phyloP scores from a whole-genome alignment of 2,329 filamentous ascomycete species.

The Fusarium verticillioides region DNA sequence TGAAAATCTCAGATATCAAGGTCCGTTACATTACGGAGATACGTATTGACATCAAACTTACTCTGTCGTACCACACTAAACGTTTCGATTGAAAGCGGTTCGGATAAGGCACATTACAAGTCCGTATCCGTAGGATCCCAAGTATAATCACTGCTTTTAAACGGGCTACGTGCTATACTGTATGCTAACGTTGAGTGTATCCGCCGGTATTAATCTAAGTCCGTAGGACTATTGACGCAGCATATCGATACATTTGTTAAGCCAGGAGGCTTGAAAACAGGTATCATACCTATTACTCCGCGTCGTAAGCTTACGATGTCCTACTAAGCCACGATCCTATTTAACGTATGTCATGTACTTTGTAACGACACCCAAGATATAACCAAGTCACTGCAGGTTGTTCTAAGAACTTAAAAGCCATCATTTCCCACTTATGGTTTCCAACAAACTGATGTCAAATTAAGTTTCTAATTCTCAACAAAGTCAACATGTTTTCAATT shows the following conservation, averaged over 20 bases:
- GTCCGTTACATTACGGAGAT: fast-evolving
- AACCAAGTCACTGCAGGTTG: fast-evolving
- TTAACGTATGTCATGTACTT: neutral
- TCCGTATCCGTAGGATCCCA: neutral
- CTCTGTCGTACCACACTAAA: fast-evolving
- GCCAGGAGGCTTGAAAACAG: neutral
- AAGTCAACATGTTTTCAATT: fast-evolving
- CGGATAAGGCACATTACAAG: neutral
- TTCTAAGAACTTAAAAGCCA: fast-evolving
- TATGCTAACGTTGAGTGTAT: fast-evolving
- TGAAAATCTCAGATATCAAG: neutral
- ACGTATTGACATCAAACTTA: fast-evolving
- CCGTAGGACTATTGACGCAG: neutral
- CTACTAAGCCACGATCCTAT: neutral
- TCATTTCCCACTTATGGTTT: fast-evolving
- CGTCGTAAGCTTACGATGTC: neutral
- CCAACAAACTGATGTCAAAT: fast-evolving
- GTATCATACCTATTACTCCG: fast-evolving
- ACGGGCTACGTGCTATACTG: fast-evolving
- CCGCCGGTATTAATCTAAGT: neutral
- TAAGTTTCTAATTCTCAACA: fast-evolving
- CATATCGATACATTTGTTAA: fast-evolving
- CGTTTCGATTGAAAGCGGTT: fast-evolving
- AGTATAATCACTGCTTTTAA: fast-evolving
- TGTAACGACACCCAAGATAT: neutral